phyloP scores from a whole-genome alignment of 108 stramenopile species.

The Seminavis robusta region DNA sequence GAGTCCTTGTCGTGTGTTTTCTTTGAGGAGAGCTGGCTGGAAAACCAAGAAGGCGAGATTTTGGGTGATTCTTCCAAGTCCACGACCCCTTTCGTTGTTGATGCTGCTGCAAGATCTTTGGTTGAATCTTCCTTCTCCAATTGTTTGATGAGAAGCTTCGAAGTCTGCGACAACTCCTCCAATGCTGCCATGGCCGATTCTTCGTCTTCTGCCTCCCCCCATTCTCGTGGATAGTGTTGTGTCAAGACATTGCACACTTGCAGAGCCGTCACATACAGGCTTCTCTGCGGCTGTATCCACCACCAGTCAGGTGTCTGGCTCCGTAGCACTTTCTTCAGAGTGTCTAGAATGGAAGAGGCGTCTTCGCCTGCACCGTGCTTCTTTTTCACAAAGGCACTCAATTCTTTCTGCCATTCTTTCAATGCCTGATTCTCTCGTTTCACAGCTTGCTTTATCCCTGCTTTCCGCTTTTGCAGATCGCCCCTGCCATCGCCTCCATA shows the following conservation, averaged over 20 bases:
- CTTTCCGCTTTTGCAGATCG: background rate
- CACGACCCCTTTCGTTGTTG: background rate
- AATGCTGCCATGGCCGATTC: constrained; percentile 5
- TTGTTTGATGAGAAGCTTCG: background rate
- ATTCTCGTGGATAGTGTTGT: background rate
- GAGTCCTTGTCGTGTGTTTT: background rate
- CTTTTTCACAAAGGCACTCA: background rate
- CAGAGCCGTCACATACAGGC: background rate
- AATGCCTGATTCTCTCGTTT: background rate
- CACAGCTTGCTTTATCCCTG: background rate
- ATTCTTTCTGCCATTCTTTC: constrained; percentile 3
- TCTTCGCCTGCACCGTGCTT: background rate
- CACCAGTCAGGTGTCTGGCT: constrained; percentile 6
- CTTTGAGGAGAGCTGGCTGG: background rate
- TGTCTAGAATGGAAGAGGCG: background rate
- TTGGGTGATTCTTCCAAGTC: background rate
- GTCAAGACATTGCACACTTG: background rate
- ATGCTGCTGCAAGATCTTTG: background rate
- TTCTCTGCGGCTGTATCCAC: constrained; percentile 2
- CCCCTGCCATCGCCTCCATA: constrained; percentile 3
- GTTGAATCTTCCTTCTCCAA: background rate
- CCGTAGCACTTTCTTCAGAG: constrained; percentile 3
- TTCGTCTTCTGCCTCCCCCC: constrained; percentile 1
- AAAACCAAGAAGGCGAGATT: background rate
- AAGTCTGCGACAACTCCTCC: constrained; percentile 1